Base-by-base conservation (phyloP, 495 filamentous ascomycete species). In the Neurospora hispaniola region DNA sequence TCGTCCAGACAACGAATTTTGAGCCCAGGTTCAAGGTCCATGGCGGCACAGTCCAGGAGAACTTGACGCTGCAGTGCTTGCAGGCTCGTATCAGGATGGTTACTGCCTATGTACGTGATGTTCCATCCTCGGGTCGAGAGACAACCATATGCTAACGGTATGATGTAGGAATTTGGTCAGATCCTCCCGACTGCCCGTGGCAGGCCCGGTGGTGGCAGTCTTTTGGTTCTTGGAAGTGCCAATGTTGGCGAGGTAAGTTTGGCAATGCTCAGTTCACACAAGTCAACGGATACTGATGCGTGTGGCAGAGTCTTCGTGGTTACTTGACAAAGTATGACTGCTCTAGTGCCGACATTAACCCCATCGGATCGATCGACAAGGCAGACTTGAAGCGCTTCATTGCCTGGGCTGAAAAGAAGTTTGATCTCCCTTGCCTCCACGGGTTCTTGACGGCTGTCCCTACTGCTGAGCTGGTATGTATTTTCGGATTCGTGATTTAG, bases 1-100 rank as follows among this genome's bases (percentile, higher is more conserved):
- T 85, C 39, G 73, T 74, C 14, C 69, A 76, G 41, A 76, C 82
- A 0, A 76, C 79, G 11, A 76, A 76, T 27, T 85, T 86, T 69
- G 81, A 85, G 20, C 82, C 84, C 18, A 80, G 85, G 71, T 97
- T 93, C 82, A 91, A 89, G 78, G 80, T 79, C 1, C 75, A 79
- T 40, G 80, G 80, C 35, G 80, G 80, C 7, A 76, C 77, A 1
- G 71, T 73, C 10, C 74, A 76, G 70, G 75, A 77, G 73, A 83
- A 82, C 41, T 80, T 92, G 16, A 91, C 90, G 5, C 80, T 95
- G 23, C 95, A 95, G 76, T 94, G 94, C 76, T 88, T 97, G 23
- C 94, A 97, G 78, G 93, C 93, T 3, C 84, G 94, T 3, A 79
- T 86, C 10, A 83, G 94, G 71, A 97, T 97, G 94, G 93, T 97